Base-by-base conservation (phyloP, 495 filamentous ascomycete species). In the Penicillium alfredii region DNA sequence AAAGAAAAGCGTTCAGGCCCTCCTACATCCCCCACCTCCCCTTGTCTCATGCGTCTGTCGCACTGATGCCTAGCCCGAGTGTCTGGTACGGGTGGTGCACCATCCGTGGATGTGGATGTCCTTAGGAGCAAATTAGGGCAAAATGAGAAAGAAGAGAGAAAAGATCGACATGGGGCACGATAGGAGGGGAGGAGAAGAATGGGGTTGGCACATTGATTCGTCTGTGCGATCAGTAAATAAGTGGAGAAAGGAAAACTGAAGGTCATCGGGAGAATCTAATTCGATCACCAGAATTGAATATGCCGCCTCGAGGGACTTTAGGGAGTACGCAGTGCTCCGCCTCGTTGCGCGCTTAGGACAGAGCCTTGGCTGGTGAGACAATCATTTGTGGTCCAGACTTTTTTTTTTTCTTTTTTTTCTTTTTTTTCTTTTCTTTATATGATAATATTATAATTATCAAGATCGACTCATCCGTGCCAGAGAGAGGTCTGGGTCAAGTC, bases 11-110 rank as follows among this genome's bases (percentile, higher is more conserved):
- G n/a, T n/a, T n/a, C n/a, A n/a, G n/a, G n/a, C n/a, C n/a, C n/a
- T 25, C 23, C 23, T 8, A 29, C 36, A 28, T 8, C 27, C 11
- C 23, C 28, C 12, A 42, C 25, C 13, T 35, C 19, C 30, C 34
- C 17, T 5, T 45, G 35, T 35, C 42, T 23, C 36, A 38, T 31
- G 33, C 38, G n/a, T n/a, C n/a, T n/a, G n/a, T 25, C 23, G 38
- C 30, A 42, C 35, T 23, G 25, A 38, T 31, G 8, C 8, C 14
- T 32, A 47, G 35, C 42, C 51, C 51, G 51, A 51, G 43, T 40
- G 38, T 45, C 43, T 55, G 47, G 51, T 45, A 48, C 40, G 37
- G 31, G 44, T 19, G 39, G 43, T 45, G 41, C 34, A 36, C 40
- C 30, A 42, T 45, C 42, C 47, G 39, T 50, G 39, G 42, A 38